Evolutionary conservation across 352 stramenopile genomes (phyloP).

Genomic region (Globisporangium abappressorium): DNA sequence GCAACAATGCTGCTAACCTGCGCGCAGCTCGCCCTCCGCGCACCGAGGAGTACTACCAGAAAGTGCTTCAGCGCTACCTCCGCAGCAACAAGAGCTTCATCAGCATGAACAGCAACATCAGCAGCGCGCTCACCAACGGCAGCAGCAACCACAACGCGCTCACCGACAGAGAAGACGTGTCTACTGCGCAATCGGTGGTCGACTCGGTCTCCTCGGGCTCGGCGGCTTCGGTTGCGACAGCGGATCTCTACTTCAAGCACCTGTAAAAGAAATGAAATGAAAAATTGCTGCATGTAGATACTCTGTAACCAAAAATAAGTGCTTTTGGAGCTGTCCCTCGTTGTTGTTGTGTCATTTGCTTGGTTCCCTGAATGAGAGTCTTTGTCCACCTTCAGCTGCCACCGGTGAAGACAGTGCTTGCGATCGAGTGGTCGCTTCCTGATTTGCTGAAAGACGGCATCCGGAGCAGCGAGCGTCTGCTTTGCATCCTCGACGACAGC

Average conservation of each 20-base stretch:
- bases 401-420: not conserved
- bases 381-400: not conserved
- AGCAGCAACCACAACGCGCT: slow-evolving; percentile 29
- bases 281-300: slow-evolving; percentile 1
- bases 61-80: slow-evolving; percentile 54
- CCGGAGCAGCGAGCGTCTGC: slow-evolving; percentile 22
- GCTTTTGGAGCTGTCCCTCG: not conserved
- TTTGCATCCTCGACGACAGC: slow-evolving; percentile 32
- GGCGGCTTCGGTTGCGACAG: slow-evolving; percentile 7
- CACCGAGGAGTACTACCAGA: slow-evolving; percentile 75
- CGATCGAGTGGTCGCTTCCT: slow-evolving; percentile 8
- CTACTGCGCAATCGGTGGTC: slow-evolving; percentile 10
- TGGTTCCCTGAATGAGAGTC: not conserved
- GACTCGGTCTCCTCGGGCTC: slow-evolving; percentile 21
- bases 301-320: slow-evolving; percentile 4
- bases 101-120: slow-evolving; percentile 49
- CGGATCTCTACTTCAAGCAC: slow-evolving; percentile 19
- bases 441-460: slow-evolving; percentile 5
- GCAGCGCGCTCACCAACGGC: slow-evolving; percentile 44
- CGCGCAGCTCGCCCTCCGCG: slow-evolving; percentile 26
- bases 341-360: not conserved
- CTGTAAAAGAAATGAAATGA: slow-evolving; percentile 12
- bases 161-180: slow-evolving; percentile 19
- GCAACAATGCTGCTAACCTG: not conserved
- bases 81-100: slow-evolving; percentile 48